Conservation (phyloP, 495 filamentous ascomycete species). For the Aspergillus wentii region DNA sequence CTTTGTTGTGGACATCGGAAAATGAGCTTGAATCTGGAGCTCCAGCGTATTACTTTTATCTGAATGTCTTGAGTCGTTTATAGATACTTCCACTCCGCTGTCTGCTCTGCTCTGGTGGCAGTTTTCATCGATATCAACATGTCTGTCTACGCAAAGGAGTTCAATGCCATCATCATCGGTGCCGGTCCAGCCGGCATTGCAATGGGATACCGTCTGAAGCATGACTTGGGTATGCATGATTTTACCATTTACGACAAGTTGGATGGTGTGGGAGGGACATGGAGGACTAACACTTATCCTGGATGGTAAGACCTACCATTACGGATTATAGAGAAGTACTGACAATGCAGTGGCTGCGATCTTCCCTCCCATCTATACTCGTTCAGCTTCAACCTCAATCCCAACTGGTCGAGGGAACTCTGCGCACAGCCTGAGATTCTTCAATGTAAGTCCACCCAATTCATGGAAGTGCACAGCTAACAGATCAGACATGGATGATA, state of each 20-base stretch:
- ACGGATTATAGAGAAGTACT: neutral
- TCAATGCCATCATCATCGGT: constrained; percentile 41
- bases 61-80: too few relatives aligned
- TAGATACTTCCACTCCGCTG: too few relatives aligned
- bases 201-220: constrained; percentile 49
- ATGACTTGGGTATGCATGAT: constrained; percentile 50
- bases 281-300: constrained; percentile 57
- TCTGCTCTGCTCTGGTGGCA: too few relatives aligned
- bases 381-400: constrained; percentile 52
- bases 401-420: constrained; percentile 45
- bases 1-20: too few relatives aligned
- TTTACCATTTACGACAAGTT: constrained; percentile 53
- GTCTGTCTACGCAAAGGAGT: too few relatives aligned
- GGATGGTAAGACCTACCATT: constrained; percentile 27
- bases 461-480: too few relatives aligned
- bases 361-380: constrained; percentile 47
- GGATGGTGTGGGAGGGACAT: constrained; percentile 56
- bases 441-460: constrained; percentile 17
- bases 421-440: constrained; percentile 45
- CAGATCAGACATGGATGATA: constrained; percentile 25
- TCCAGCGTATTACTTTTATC: too few relatives aligned
- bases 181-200: constrained; percentile 57
- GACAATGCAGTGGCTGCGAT: constrained; percentile 41
- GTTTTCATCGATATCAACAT: too few relatives aligned
- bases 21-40: too few relatives aligned